phyloP scores from a whole-genome alignment of 2,329 filamentous ascomycete genomes.

The Chlorencoelia australis region DNA sequence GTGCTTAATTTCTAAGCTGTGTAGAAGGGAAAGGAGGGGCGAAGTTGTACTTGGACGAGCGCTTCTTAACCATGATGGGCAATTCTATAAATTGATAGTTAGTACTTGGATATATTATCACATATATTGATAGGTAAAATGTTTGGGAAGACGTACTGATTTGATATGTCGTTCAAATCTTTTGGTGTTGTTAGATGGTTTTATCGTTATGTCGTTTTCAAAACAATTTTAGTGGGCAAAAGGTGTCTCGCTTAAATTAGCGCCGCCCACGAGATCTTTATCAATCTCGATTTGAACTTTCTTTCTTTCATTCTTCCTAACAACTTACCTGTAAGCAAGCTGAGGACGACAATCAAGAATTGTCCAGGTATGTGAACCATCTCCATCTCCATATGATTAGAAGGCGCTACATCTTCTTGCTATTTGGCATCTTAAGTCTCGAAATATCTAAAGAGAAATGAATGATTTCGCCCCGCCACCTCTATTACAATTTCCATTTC shows the following conservation, averaged over 20 bases:
- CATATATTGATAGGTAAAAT: background rate
- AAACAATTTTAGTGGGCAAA: too few relatives aligned
- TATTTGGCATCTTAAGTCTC: too few relatives aligned
- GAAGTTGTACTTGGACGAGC: constrained; percentile 51
- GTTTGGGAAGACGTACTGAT: constrained; percentile 12
- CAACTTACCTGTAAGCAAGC: constrained; percentile 12
- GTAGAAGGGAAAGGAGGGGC: constrained; percentile 5
- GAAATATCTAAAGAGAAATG: too few relatives aligned
- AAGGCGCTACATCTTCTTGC: constrained; percentile 1
- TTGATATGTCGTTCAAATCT: constrained; percentile 13
- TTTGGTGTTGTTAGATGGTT: constrained; percentile 8
- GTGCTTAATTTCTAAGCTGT: constrained; percentile 6
- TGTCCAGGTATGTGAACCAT: constrained; percentile 23
- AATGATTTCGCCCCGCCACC: too few relatives aligned
- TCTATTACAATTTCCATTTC: too few relatives aligned
- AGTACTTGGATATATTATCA: constrained; percentile 1
- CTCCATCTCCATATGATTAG: background rate
- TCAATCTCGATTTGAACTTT: too few relatives aligned
- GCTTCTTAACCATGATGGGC: constrained; percentile 63
- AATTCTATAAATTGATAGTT: constrained; percentile 32
- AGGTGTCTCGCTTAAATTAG: too few relatives aligned
- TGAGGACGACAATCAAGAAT: constrained; percentile 26
- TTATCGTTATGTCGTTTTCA: too few relatives aligned
- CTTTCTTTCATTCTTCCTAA: constrained; percentile 7
- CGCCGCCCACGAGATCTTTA: too few relatives aligned